Evolutionary conservation across 2,329 filamentous ascomycete species (phyloP).

Genomic region (Setomelanomma holmii): DNA sequence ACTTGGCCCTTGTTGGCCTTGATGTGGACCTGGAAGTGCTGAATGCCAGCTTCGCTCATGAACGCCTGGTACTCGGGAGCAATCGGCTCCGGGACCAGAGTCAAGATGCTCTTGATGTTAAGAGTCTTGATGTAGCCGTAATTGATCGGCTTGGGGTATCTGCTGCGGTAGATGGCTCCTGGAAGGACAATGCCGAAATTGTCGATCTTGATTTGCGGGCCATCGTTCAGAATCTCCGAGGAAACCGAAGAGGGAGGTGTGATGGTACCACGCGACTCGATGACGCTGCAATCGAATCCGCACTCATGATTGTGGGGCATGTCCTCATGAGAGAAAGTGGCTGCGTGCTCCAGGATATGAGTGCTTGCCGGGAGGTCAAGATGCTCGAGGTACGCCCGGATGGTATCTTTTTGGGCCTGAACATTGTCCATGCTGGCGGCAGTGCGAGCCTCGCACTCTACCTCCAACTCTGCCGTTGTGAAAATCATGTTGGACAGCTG

Average conservation of each 20-base stretch:
- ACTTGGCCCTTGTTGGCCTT: conserved; percentile 82
- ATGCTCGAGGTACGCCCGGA: conserved; percentile 29
- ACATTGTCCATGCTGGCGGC: no score
- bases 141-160: conserved; percentile 76
- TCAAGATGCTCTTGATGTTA: conserved; percentile 79
- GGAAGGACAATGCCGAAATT: conserved; percentile 81
- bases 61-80: conserved; percentile 64
- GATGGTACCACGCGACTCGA: conserved; percentile 19
- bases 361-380: conserved; percentile 31
- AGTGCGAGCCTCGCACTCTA: no score
- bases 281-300: conserved; percentile 14
- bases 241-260: conserved; percentile 26
- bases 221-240: conserved; percentile 42
- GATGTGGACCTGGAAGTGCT: conserved; percentile 78
- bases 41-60: conserved; percentile 70
- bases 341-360: conserved; percentile 36
- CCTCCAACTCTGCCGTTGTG: no score
- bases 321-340: conserved; percentile 41
- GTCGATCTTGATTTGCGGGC: conserved; percentile 57
- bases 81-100: conserved; percentile 59
- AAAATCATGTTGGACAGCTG: no score
- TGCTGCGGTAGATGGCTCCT: conserved; percentile 79
- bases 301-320: conserved; percentile 32
- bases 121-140: conserved; percentile 73
- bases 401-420: not conserved